phyloP scores from a whole-genome alignment of 495 filamentous ascomycete species.

The Glonium stellatum region DNA sequence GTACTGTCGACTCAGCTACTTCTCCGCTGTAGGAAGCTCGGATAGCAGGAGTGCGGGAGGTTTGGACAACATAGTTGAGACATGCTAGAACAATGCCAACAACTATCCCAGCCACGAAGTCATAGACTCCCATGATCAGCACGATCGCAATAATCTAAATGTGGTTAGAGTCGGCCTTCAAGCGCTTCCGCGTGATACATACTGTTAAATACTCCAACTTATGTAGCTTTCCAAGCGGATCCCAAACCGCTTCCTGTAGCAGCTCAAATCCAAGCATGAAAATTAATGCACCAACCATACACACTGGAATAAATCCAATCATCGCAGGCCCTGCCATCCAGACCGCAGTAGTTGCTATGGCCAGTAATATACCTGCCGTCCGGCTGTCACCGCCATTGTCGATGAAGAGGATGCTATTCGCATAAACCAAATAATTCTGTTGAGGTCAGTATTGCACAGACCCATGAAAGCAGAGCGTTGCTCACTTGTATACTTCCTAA shows the following conservation, averaged over 20 bases:
- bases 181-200: constrained; percentile 22
- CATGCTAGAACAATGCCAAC: constrained; percentile 89
- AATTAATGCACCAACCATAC: constrained; percentile 92
- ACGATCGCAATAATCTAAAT: constrained; percentile 78
- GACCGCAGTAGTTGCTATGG: constrained; percentile 67
- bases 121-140: constrained; percentile 89
- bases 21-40: constrained; percentile 79
- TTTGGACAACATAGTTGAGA: constrained; percentile 82
- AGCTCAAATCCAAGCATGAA: constrained; percentile 91
- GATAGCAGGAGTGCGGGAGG: constrained; percentile 79
- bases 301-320: constrained; percentile 90
- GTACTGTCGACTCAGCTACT: constrained; percentile 82
- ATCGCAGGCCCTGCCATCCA: constrained; percentile 77
- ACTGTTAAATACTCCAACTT: constrained; percentile 83
- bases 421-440: constrained; percentile 94
- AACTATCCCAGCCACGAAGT: constrained; percentile 91
- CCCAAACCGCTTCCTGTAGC: constrained; percentile 75
- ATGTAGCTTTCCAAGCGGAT: constrained; percentile 80
- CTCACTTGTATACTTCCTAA: constrained; percentile 77
- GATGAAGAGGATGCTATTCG: constrained; percentile 93
- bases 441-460: background rate
- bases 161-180: background rate
- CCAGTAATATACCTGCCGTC: constrained; percentile 79
- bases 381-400: constrained; percentile 81
- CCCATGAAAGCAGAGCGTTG: background rate